Conservation (phyloP, 345 rosid species). For the Eucalyptus leucophloia region DNA sequence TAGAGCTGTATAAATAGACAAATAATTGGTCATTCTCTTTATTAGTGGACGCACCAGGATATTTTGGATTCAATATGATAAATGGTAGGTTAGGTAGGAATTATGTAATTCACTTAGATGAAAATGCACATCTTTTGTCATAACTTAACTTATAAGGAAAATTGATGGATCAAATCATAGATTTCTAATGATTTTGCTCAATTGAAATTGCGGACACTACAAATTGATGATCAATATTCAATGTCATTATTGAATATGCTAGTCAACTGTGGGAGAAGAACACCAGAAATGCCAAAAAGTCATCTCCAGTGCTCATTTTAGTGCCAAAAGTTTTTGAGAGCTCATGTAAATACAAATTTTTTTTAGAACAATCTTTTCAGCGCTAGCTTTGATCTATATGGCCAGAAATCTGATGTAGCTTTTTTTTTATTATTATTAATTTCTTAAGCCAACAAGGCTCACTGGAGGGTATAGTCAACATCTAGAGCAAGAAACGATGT, state of each 20-base stretch:
- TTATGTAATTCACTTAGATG: no score
- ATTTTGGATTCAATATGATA: neutral
- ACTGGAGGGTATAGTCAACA: fast-evolving
- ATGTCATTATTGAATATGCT: neutral
- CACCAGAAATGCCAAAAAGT: fast-evolving
- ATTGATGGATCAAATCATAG: no score
- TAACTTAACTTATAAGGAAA: no score
- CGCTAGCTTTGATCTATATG: fast-evolving
- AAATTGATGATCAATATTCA: neutral
- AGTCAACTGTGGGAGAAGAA: no score
- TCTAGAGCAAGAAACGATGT: no score
- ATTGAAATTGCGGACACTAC: fast-evolving
- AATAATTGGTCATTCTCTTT: neutral
- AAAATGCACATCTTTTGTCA: no score
- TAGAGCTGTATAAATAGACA: neutral
- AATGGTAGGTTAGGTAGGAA: no score
- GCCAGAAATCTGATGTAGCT: fast-evolving
- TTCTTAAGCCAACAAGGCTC: no score
- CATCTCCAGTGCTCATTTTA: fast-evolving
- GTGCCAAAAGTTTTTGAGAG: no score
- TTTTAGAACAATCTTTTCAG: no score
- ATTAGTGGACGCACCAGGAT: neutral
- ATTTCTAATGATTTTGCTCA: neutral
- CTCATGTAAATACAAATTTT: no score
- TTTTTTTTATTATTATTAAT: no score